Conservation (phyloP, 2,329 filamentous ascomycete genomes). For the Scortechinia acanthostroma region DNA sequence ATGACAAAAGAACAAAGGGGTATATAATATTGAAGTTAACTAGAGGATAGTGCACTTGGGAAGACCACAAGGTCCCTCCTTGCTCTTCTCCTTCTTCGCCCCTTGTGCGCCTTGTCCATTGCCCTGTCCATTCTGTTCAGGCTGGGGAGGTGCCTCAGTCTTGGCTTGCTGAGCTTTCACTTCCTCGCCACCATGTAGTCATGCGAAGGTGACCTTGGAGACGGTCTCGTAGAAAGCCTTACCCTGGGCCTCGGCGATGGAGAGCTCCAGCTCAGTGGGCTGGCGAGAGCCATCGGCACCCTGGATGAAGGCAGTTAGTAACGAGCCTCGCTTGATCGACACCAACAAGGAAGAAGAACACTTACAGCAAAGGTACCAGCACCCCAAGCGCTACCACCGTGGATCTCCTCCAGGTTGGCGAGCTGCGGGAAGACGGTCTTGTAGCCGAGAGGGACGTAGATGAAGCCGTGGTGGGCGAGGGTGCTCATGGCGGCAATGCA, state of each 20-base stretch:
- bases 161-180: neutral
- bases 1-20: neutral
- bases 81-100: constrained; percentile 34
- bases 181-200: neutral
- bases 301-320: neutral
- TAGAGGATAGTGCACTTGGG: constrained; percentile 71
- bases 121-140: neutral
- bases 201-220: constrained; percentile 58
- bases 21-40: constrained; percentile 8
- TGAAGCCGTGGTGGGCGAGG: constrained; percentile 84
- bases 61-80: constrained; percentile 70
- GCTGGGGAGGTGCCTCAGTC: neutral
- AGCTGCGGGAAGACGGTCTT: constrained; percentile 68
- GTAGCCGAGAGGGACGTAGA: constrained; percentile 94
- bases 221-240: constrained; percentile 75
- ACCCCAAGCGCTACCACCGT: constrained; percentile 85
- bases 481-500: constrained; percentile 76
- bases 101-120: constrained; percentile 5
- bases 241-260: constrained; percentile 77
- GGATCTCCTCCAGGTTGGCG: constrained; percentile 69
- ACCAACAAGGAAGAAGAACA: neutral
- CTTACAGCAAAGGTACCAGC: constrained; percentile 73
- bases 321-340: neutral
- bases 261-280: constrained; percentile 68
- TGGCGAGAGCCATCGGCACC: constrained; percentile 74